Conservation (phyloP, 2,329 filamentous ascomycete species). For the Byssoonygena ceratinophila region DNA sequence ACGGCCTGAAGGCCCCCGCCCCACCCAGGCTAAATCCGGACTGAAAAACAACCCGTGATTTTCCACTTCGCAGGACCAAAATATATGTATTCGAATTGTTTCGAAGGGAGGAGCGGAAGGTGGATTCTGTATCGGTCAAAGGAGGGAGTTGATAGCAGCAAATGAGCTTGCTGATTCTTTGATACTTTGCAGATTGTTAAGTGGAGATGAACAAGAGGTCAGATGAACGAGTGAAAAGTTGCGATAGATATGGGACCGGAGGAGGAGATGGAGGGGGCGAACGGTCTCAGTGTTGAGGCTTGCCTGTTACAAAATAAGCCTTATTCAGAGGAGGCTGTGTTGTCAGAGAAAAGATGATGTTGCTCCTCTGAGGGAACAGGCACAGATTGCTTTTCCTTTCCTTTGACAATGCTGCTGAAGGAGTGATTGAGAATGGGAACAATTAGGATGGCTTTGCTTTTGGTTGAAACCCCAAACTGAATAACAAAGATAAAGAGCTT, state of each 20-base stretch:
- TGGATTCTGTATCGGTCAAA: background rate
- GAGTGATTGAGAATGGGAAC: too few species aligned
- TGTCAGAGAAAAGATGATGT: background rate
- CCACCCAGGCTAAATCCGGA: slow-evolving; percentile 19
- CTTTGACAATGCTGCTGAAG: too few species aligned
- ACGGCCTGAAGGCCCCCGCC: slow-evolving; percentile 32
- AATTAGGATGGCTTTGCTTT: too few species aligned
- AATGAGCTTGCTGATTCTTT: background rate
- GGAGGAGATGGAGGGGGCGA: background rate
- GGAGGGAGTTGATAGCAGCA: background rate
- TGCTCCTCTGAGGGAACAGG: background rate
- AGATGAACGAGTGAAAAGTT: background rate
- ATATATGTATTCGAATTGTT: background rate
- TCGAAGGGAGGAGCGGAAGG: background rate
- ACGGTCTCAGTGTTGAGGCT: background rate
- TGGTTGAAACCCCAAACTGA: too few species aligned
- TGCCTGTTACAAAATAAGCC: background rate
- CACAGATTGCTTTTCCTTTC: background rate
- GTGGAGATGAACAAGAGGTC: background rate
- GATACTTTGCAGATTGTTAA: background rate
- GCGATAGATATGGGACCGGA: background rate
- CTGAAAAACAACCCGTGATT: background rate
- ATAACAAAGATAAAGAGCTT: too few species aligned
- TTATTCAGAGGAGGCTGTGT: background rate
- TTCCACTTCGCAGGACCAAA: background rate